phyloP scores from a whole-genome alignment of 1,139 yeast species.

The Debaryomycetaceae sp. region DNA sequence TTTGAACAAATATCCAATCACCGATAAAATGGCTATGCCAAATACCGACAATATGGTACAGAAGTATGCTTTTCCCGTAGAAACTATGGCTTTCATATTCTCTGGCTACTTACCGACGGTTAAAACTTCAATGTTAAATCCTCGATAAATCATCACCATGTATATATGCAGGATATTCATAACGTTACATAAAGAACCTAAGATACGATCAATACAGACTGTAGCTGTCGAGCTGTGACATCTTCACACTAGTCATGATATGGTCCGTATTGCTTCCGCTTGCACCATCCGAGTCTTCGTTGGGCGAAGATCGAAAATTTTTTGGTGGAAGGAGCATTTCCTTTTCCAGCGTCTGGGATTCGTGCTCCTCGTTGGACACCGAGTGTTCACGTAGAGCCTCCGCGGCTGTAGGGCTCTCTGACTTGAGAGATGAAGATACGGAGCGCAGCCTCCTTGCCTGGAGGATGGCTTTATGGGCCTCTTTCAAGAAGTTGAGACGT shows the following conservation, averaged over 20 bases:
- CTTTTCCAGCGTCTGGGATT: background rate
- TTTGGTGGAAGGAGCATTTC: background rate
- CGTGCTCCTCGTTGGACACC: background rate
- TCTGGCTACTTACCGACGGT: background rate
- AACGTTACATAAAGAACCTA: background rate
- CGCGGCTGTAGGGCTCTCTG: background rate
- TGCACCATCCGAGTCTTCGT: background rate
- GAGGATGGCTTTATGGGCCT: conserved; percentile 26
- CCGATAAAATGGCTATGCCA: conserved; percentile 82
- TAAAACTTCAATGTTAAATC: background rate
- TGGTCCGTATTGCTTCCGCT: too few species aligned
- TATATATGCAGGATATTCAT: background rate
- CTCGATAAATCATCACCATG: background rate
- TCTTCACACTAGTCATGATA: too few species aligned
- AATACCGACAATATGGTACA: conserved; percentile 91
- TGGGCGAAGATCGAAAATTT: background rate
- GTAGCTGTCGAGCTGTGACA: background rate
- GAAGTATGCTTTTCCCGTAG: conserved; percentile 84
- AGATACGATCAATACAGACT: background rate
- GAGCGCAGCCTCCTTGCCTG: conserved; percentile 17
- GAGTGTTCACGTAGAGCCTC: background rate
- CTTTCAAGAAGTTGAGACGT: conserved; percentile 28
- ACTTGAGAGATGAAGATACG: background rate
- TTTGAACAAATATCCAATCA: conserved; percentile 78
- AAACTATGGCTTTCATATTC: conserved; percentile 33